Evolutionary conservation across 352 stramenopile genomes (phyloP).

Genomic region (Globisporangium nagaii): DNA sequence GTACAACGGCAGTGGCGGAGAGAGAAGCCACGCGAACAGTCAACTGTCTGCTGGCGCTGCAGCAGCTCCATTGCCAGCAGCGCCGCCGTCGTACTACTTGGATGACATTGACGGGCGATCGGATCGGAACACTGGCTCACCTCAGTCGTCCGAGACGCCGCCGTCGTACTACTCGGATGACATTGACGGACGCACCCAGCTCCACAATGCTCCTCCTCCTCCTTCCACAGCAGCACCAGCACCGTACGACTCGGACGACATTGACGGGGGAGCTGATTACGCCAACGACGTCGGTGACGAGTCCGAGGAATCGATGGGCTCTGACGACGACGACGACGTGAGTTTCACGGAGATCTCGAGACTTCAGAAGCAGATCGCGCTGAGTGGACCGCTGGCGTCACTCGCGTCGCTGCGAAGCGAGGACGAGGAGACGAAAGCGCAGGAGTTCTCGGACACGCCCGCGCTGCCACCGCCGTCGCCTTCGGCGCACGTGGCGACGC

Average conservation of each 20-base stretch:
- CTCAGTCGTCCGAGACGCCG: neutral
- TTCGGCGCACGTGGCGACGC: conserved; percentile 29
- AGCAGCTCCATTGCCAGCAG: neutral
- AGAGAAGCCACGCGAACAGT: conserved; percentile 8
- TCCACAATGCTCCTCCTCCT: neutral
- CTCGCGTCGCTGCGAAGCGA: conserved; percentile 10
- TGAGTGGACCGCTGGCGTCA: conserved; percentile 8
- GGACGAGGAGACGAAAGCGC: conserved; percentile 48
- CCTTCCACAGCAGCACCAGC: neutral
- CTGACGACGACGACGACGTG: conserved; percentile 24
- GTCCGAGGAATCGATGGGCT: conserved; percentile 34
- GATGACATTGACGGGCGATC: neutral
- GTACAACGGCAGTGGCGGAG: neutral
- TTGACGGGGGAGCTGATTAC: neutral
- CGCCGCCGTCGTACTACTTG: conserved; percentile 7
- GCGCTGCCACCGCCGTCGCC: conserved; percentile 35
- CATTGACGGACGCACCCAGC: neutral
- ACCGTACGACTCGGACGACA: neutral
- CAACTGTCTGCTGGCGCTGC: conserved; percentile 15
- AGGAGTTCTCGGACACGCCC: conserved; percentile 38
- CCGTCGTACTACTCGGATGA: neutral
- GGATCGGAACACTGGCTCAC: neutral
- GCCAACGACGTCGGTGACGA: conserved; percentile 15
- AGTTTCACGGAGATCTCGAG: conserved; percentile 1
- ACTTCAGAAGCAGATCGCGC: conserved; percentile 1